Evolutionary conservation across 371 early-diverging fungal species (phyloP), one percentile per base, ranked within the genome.

Genomic region (Mucor plumbeus): DNA sequence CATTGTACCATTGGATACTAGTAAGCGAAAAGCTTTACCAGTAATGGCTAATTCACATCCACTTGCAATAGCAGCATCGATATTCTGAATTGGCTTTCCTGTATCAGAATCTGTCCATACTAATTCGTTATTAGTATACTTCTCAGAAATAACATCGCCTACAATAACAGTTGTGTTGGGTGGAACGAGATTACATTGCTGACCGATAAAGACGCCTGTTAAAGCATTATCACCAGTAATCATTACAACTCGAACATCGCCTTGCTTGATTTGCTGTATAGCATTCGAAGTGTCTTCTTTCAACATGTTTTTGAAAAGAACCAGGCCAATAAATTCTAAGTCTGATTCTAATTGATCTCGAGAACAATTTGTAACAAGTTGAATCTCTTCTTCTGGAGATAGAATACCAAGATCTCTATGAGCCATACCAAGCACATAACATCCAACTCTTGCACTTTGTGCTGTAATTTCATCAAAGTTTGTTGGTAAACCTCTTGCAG

Each of bases 221-320:
- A 91, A 61, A 44, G 85, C 85, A 58, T 93, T 91, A 70, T 99
- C 99, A 5, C 99, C 99, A 0, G 99, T 97, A 34, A 95, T 90
- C 95, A 99, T 97, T 17, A 89, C 86, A 9, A 87, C 85, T 5
- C 87, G 80, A 17, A 96, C 86, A 40, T 92, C 92, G 1, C 94
- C 95, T 5, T 76, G 74, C 53, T 88, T 87, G 39, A 97, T 87
- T 62, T 88, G 86, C 5, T 73, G 65, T 38, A 97, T 86, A 1
- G 92, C 92, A 6, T 72, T 74, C 1, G 71, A 68, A 0, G 95
- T 90, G 64, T 92, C 94, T 11, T 72, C 74, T 72, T 95, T 96
- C 17, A 95, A 78, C 68, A 87, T 75, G 76, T 97, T 96, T 56
- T 90, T 86, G 77, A 97, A 95, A 48, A 96, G 79, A 3, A 95